Base-by-base conservation (phyloP, 2,329 filamentous ascomycete genomes). In the Stachybotrys echinatus region DNA sequence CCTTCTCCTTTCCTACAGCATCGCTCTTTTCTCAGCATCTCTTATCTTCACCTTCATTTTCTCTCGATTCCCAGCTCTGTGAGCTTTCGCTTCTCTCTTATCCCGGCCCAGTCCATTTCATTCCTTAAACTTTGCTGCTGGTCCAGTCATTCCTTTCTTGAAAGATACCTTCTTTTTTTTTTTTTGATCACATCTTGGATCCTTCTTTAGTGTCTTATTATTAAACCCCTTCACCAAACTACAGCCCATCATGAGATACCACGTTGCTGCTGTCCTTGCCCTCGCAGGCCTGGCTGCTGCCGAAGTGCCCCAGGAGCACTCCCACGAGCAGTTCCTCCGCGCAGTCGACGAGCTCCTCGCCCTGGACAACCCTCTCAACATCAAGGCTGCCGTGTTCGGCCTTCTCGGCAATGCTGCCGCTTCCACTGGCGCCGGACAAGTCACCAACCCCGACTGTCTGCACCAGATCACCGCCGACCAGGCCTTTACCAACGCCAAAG, bases 401-500 rank as follows among this genome's bases (percentile, higher is more conserved):
- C n/a, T 79, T 55, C 51, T 67, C 58, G 23, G 67, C 71, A 55
- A 71, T 71, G 42, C 67, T 63, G 50, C 72, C 64, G 56, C 83
- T 76, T 67, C 52, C 7, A 39, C 47, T n/a, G 61, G 60, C 4
- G 61, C 60, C 4, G 81, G 81, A 5, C 51, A 58, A 17, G 67
- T 73, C 42, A 60, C 64, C 47, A 68, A 74, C 55, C 61, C 73
- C 18, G 71, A 72, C 60, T 74, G 72, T 50, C 55, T 74, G 48
- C 71, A 74, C 61, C 72, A 74, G 58, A 72, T 71, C 46, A 74
- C 74, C 34, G 78, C 79, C 12, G 79, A 82, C 53, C 77, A 80
- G 65, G 79, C 79, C 20, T 81, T 82, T 64, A 81, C 77, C 61
- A 82, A 82, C 54, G 77, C 79, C 27, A 81, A 81, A 61, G 75